Base-by-base conservation (phyloP, 2,329 filamentous ascomycete genomes). In the Endoconidiophora laricicola region DNA sequence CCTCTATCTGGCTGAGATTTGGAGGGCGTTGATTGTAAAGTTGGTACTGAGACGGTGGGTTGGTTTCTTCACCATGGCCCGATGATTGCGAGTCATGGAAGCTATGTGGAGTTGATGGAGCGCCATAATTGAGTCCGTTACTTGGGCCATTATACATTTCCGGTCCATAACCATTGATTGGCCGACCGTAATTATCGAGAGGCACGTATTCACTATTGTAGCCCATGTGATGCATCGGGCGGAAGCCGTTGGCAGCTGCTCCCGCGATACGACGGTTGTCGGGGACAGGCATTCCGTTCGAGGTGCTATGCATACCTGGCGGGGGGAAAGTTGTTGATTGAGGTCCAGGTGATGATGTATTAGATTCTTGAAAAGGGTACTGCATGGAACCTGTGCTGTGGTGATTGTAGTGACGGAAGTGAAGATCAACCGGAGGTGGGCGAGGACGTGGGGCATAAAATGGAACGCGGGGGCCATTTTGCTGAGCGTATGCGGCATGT, bases 11-110 rank as follows among this genome's bases (percentile, higher is more conserved):
- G 12, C 58, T 39, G 10, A 41, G 49, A 33, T 23, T 40, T 37
- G 54, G 44, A 22, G 44, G 44, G 14, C 23, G 44, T 38, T 46
- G 44, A 33, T 26, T 46, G 44, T 46, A 46, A 3, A 47, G 41
- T 6, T 46, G 44, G 18, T 40, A 33, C 57, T 29, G 45, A 41
- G 48, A 49, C 42, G 46, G 14, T 33, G 38, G 48, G 20, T 46
- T 45, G 41, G 52, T 38, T 10, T 72, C 69, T 38, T 69, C 70
- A 14, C 63, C 66, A 41, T 69, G 68, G 4, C 63, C 66, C 1
- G 76, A 77, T 36, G 73, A 69, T 54, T 78, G 76, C 2, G 77
- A 79, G 36, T 71, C 76, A 50, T 78, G 76, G 57, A 76, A 77
- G 60, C 75, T 79, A 54, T 75, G 52, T 18, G 75, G 72, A 2